Percentiles rank a stretch among this genome's conserved stretches.
These are phyloP conservation scores for Diaporthe sp. DNA, from an alignment of 2,329 filamentous ascomycete genomes.

Conservation along the genomic window DNA sequence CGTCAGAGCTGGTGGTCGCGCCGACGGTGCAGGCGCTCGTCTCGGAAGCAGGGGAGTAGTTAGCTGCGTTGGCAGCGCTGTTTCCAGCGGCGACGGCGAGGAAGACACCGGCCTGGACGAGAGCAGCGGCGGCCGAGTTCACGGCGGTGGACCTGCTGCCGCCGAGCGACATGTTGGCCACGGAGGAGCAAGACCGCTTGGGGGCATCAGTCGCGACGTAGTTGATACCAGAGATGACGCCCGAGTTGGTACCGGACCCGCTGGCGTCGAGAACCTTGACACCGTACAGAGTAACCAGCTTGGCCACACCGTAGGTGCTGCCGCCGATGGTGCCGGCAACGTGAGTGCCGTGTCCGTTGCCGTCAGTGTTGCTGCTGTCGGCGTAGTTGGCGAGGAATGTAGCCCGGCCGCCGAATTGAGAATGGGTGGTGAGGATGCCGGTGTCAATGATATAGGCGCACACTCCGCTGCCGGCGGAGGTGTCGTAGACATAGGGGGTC, in stretches of 20 bases:
- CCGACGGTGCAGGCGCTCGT: conserved; percentile 54
- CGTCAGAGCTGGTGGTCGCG: conserved; percentile 46
- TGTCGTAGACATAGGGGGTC: conserved; percentile 40
- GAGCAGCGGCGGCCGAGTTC: conserved; percentile 50
- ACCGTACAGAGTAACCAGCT: conserved; percentile 42
- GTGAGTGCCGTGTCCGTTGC: conserved; percentile 47
- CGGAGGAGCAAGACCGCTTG: conserved; percentile 1
- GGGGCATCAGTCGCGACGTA: conserved; percentile 32
- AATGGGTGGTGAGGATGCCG: conserved; percentile 52
- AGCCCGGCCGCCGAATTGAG: conserved; percentile 44
- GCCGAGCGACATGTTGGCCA: conserved; percentile 32
- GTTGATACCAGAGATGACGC: conserved; percentile 39
- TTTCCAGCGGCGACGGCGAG: conserved; percentile 58
- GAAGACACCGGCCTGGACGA: conserved; percentile 48
- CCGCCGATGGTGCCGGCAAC: conserved; percentile 46
- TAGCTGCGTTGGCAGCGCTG: conserved; percentile 42
- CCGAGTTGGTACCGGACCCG: conserved; percentile 19
- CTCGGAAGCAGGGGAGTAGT: conserved; percentile 49
- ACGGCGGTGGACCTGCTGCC: conserved; percentile 41
- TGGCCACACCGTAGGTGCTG: conserved; percentile 46
- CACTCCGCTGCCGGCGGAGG: conserved; percentile 38
- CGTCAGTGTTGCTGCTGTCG: conserved; percentile 38
- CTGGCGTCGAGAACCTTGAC: conserved; percentile 44
- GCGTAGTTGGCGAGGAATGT: conserved; percentile 43
- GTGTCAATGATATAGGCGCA: conserved; percentile 58